Percentiles rank a stretch among this genome's conserved stretches.
phyloP scores from a whole-genome alignment of 208 protist species.

The Acanthamoeba divionensis region DNA sequence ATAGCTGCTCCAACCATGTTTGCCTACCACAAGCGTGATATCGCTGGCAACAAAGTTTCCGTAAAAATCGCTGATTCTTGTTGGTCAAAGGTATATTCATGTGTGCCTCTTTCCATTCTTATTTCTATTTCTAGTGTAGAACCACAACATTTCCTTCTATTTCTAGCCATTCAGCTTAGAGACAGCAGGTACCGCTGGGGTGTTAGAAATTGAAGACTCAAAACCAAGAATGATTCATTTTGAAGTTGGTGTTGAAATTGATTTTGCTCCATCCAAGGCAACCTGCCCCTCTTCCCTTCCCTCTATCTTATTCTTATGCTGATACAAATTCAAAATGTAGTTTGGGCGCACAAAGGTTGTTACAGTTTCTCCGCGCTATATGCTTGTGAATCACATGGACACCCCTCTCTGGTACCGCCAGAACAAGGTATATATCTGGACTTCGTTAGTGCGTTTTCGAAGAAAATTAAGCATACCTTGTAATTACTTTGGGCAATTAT shows the following conservation, averaged over 20 bases:
- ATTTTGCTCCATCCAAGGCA: slow-evolving; percentile 15
- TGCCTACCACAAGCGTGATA: slow-evolving; percentile 30
- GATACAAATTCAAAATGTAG: neutral
- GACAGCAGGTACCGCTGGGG: slow-evolving; percentile 5
- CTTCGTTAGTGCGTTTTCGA: too few species aligned
- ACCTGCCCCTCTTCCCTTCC: neutral
- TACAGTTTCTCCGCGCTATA: neutral
- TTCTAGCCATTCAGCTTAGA: slow-evolving; percentile 20
- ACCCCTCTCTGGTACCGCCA: slow-evolving; percentile 16
- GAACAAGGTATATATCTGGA: neutral
- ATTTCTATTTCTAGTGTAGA: neutral
- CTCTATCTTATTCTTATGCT: neutral
- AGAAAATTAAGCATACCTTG: too few species aligned
- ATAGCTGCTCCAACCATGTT: slow-evolving; percentile 35
- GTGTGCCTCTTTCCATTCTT: neutral
- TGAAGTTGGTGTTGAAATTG: slow-evolving; percentile 19
- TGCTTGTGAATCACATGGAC: slow-evolving; percentile 36
- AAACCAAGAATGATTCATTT: slow-evolving; percentile 18
- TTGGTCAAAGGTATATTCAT: slow-evolving; percentile 13
- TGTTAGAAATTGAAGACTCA: slow-evolving; percentile 18
- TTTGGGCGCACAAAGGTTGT: slow-evolving; percentile 34
- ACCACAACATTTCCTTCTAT: neutral
- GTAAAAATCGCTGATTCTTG: slow-evolving; percentile 18
- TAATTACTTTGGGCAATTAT: too few species aligned
- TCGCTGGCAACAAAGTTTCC: slow-evolving; percentile 45